Conservation (phyloP, 768 basidiomycete species). For the Rhizopogon rudus region DNA sequence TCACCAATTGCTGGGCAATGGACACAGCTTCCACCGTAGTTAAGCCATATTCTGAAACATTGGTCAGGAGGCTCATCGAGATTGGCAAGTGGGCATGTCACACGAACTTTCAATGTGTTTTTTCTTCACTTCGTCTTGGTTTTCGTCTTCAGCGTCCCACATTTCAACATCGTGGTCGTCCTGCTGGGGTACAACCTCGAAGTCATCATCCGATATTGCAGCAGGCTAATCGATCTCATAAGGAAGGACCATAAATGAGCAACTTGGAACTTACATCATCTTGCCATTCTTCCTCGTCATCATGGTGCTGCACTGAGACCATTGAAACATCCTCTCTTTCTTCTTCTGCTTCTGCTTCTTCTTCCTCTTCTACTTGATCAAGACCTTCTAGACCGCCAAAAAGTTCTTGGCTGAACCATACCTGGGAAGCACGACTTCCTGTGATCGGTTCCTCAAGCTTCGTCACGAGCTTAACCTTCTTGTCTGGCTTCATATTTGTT, state of each 20-base stretch:
- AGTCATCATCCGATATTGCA: constrained; percentile 43
- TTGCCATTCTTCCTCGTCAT: constrained; percentile 23
- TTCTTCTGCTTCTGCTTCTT: constrained; percentile 23
- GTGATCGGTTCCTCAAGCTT: constrained; percentile 35
- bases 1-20: constrained; percentile 86
- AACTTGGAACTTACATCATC: constrained; percentile 18
- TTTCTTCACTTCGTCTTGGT: constrained; percentile 65
- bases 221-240: constrained; percentile 9
- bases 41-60: constrained; percentile 65
- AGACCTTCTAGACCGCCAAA: constrained; percentile 63
- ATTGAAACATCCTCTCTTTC: constrained; percentile 20
- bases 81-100: neutral
- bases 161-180: constrained; percentile 55
- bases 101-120: constrained; percentile 62
- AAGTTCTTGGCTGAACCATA: constrained; percentile 97
- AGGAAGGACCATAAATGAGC: constrained; percentile 3
- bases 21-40: constrained; percentile 87
- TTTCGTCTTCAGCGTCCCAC: constrained; percentile 80
- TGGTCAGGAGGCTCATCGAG: constrained; percentile 3
- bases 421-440: constrained; percentile 54
- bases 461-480: constrained; percentile 50
- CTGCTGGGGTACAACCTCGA: constrained; percentile 67
- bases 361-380: constrained; percentile 31
- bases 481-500: constrained; percentile 25
- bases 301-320: constrained; percentile 25